Conservation (phyloP, 116 monocot species). For the Iris pallida region DNA sequence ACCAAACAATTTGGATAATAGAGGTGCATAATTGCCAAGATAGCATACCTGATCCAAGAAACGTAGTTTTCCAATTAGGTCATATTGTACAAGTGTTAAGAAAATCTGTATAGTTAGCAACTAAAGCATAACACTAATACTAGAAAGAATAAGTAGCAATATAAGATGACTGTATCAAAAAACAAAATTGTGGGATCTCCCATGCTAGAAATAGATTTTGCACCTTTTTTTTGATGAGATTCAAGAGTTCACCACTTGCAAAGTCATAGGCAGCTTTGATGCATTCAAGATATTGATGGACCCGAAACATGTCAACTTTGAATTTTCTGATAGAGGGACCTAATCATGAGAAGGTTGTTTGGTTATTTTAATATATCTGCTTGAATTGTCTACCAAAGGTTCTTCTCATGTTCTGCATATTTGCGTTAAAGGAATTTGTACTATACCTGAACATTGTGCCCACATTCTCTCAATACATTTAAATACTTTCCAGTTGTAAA, state of each 20-base stretch:
- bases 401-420: background rate
- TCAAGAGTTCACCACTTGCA: constrained; percentile 86
- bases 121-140: background rate
- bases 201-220: background rate
- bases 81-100: constrained; percentile 47
- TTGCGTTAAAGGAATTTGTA: background rate
- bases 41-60: constrained; percentile 84
- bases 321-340: constrained; percentile 76
- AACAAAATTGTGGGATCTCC: background rate
- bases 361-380: background rate
- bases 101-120: constrained; percentile 9
- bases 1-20: background rate
- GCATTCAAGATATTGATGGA: constrained; percentile 92
- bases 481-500: constrained; percentile 95
- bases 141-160: background rate
- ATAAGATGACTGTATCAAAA: background rate
- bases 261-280: constrained; percentile 89
- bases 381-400: background rate
- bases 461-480: constrained; percentile 99
- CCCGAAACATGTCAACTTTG: constrained; percentile 64
- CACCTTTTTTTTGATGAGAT: constrained; percentile 94
- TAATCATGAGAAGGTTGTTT: constrained; percentile 20
- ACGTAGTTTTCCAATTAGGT: constrained; percentile 71
- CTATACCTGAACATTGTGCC: constrained; percentile 84
- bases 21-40: constrained; percentile 5